phyloP scores from a whole-genome alignment of 1,284 basidiomycete genomes.

The Moniliella sp. region DNA sequence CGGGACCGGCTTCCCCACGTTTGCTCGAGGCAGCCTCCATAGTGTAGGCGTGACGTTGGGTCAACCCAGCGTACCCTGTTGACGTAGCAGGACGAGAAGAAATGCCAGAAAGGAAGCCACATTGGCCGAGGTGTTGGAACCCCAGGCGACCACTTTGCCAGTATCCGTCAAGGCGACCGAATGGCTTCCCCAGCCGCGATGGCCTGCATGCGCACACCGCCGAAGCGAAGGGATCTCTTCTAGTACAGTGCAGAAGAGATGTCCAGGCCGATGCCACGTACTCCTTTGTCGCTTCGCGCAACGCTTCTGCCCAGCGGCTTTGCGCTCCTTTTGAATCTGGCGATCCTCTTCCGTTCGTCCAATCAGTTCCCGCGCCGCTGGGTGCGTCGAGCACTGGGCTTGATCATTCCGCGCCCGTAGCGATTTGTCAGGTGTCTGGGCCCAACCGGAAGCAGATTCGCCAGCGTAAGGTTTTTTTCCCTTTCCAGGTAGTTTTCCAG shows the following conservation, averaged over 20 bases:
- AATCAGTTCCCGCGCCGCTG: too few species aligned
- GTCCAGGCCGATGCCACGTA: conserved; percentile 13
- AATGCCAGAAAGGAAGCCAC: background rate
- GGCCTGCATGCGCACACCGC: too few species aligned
- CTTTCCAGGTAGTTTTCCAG: conserved; percentile 1
- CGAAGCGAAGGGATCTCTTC: conserved; percentile 65
- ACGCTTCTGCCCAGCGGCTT: too few species aligned
- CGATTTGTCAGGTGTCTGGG: too few species aligned
- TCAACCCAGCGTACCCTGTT: too few species aligned
- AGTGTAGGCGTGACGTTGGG: too few species aligned
- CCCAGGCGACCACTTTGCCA: conserved; percentile 49
- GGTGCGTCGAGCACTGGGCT: too few species aligned
- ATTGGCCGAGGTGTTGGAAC: conserved; percentile 35
- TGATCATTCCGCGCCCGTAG: too few species aligned
- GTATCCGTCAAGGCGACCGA: conserved; percentile 44
- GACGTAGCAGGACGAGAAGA: too few species aligned
- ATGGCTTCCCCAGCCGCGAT: too few species aligned
- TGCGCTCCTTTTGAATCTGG: background rate
- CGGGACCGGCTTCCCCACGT: too few species aligned
- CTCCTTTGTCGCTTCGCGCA: conserved; percentile 37
- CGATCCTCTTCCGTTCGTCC: background rate
- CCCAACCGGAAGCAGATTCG: conserved; percentile 1
- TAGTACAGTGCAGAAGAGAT: conserved; percentile 51
- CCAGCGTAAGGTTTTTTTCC: background rate
- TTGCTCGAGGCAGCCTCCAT: too few species aligned